Base-by-base conservation (phyloP, 2,329 filamentous ascomycete species). In the Xylariaceae sp. region DNA sequence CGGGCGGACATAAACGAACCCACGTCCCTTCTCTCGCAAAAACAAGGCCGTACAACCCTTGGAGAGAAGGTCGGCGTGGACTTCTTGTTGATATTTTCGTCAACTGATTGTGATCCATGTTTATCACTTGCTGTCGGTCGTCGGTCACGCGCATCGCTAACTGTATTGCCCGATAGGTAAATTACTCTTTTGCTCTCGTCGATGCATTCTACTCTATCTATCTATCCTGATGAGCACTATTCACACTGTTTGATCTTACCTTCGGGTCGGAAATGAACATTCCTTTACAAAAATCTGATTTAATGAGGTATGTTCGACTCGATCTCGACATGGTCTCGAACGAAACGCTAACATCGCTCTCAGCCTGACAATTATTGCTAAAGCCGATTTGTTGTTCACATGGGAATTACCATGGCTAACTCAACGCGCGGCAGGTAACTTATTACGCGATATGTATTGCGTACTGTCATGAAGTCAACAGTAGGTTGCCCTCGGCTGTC, bases 1-100 rank as follows among this genome's bases (percentile, higher is more conserved):
- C 83, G 83, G 83, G 83, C 83, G 83, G 83, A 85, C 83, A 85
- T 83, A 84, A 82, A 77, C 75, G 81, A 83, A 80, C 77, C 78
- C 71, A 70, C 75, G 72, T 73, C 69, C 70, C 75, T 73, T 71
- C 73, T 76, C 71, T 75, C 75, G 73, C 73, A 70, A 73, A 80
- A 80, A 82, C 82, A 75, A 79, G 82, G 78, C 74, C 79, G 81
- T 85, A 85, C 82, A 86, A 82, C 75, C 80, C 79, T 78, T 79
- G 81, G 82, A 78, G 78, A 75, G 74, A 70, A 73, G 76, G 72
- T 67, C 67, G 62, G 65, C 68, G 72, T 73, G 75, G 80, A 74
- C 73, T 82, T 85, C 79, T 84, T 83, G 83, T 79, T 86, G 83
- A 86, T 72, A 84, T 72, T 30, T 76, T 85, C 83, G 83, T 86